A percentile compares a stretch with the other conserved stretches of the same genome.
These are phyloP conservation scores for Phanerochaete carnosa DNA, from an alignment of 768 basidiomycete genomes.

Conservation along the genomic window DNA sequence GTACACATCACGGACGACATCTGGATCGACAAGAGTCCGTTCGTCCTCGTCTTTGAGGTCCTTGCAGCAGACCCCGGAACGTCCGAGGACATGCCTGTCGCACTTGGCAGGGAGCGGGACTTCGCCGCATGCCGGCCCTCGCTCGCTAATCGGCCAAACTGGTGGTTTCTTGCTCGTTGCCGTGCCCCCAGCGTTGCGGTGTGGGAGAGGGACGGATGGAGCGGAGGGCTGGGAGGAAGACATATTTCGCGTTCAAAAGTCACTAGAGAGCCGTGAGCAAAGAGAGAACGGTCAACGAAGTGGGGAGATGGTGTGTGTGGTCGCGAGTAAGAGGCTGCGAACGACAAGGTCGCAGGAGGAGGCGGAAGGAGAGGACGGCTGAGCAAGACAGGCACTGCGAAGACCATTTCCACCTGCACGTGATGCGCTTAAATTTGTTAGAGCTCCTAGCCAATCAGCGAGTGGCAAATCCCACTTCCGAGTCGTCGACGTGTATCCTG, in stretches of 20 bases:
- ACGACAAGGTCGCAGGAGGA: background rate
- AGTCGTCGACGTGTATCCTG: background rate
- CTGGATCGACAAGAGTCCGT: slow-evolving; percentile 80
- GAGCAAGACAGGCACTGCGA: slow-evolving; percentile 6
- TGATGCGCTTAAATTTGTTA: background rate
- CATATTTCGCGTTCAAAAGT: background rate
- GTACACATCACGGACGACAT: slow-evolving; percentile 84
- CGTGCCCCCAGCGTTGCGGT: slow-evolving; percentile 1
- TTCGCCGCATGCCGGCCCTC: slow-evolving; percentile 31
- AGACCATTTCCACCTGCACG: background rate
- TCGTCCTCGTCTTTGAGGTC: slow-evolving; percentile 80
- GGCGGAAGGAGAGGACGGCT: background rate
- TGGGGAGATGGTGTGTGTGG: background rate
- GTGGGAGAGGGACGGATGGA: slow-evolving; percentile 16
- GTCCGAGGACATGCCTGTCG: slow-evolving; percentile 42
- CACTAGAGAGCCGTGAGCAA: background rate
- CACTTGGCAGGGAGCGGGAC: slow-evolving; percentile 58
- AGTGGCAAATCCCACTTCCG: background rate
- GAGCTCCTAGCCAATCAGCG: background rate
- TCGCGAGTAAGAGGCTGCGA: background rate
- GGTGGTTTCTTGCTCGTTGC: slow-evolving; percentile 39
- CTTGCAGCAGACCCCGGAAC: slow-evolving; percentile 80
- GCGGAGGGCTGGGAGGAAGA: slow-evolving; percentile 7
- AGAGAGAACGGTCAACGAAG: background rate
- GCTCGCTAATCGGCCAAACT: slow-evolving; percentile 60